Base-by-base conservation (phyloP, 2,329 filamentous ascomycete species). In the Xylariaceae sp. region DNA sequence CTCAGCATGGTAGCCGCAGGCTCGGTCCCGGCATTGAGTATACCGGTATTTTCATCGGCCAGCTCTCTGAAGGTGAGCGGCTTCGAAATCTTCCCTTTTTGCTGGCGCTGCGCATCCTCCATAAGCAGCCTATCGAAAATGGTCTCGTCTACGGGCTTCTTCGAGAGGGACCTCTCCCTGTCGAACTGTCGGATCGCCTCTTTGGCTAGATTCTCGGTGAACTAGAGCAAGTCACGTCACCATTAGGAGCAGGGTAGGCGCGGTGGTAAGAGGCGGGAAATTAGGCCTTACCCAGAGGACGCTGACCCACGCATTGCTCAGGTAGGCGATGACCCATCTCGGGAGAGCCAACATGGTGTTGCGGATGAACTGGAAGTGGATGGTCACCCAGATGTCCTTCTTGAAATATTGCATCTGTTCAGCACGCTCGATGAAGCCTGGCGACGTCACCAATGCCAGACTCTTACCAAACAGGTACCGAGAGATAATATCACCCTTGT, bases 11-110 rank as follows among this genome's bases (percentile, higher is more conserved):
- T 48, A 37, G 45, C 45, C 3, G 45, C 17, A 14, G 45, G 45
- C 23, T 48, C 45, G 16, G 45, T 48, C 5, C 45, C 45, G 21
- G 17, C 45, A 16, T 48, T 48, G 14, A 48, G 31, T 12, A 48
- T 48, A 31, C 24, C 24, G 14, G 45, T 17, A 23, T 31, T 48
- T 17, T 48, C 45, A 17, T 48, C 45, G 3, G 33, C 45, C 12
- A 48, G 45, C 6, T 48, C 45, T 8, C 14, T 21, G 31, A 48
- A 48, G 3, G 16, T 9, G 11, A 48, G 21, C 16, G 45, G 31
- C 17, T 36, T 36, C 17, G 45, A 17, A 9, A 26, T 23, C 21
- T 24, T 19, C 19, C 24, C 31, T 21, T 17, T 21, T 8, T 31
- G 45, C 6, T 31, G 31, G 16, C 12, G 21, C n/a, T n/a, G n/a